phyloP scores from a whole-genome alignment of 1,139 yeast species.

The Saccharomyces hybrid region DNA sequence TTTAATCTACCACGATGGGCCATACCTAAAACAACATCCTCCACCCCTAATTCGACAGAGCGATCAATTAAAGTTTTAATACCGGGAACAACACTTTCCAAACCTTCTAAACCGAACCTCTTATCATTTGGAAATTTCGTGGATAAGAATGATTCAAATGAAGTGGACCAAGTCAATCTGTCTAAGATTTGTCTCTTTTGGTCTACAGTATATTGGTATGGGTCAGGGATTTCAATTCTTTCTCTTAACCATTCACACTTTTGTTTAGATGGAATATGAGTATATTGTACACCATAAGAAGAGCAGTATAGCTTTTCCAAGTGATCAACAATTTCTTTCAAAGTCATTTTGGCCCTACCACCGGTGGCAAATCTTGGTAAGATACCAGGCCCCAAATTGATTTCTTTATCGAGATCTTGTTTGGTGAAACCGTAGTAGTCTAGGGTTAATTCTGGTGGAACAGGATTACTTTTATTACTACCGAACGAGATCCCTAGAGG shows the following conservation, averaged over 20 bases:
- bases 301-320: constrained; percentile 86
- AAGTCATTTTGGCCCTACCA: constrained; percentile 58
- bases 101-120: constrained; percentile 98
- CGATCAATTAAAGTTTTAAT: constrained; percentile 92
- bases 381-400: constrained; percentile 95
- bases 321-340: constrained; percentile 66
- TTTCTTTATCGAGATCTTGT: constrained; percentile 72
- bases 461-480: constrained; percentile 42
- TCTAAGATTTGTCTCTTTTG: constrained; percentile 95
- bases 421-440: constrained; percentile 90
- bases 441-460: constrained; percentile 81
- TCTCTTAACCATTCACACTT: constrained; percentile 98
- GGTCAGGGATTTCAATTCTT: constrained; percentile 86
- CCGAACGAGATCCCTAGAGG: constrained; percentile 89
- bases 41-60: constrained; percentile 87
- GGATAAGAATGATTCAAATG: constrained; percentile 85
- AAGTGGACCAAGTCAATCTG: constrained; percentile 93
- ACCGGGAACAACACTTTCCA: constrained; percentile 94
- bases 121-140: constrained; percentile 97
- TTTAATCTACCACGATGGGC: constrained; percentile 99
- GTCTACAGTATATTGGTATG: constrained; percentile 75
- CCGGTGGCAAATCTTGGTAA: constrained; percentile 78
- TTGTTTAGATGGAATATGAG: constrained; percentile 92
- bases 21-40: constrained; percentile 97
- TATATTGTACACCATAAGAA: constrained; percentile 87